phyloP scores from a whole-genome alignment of 306 rosid genomes.

The Quercus robur region DNA sequence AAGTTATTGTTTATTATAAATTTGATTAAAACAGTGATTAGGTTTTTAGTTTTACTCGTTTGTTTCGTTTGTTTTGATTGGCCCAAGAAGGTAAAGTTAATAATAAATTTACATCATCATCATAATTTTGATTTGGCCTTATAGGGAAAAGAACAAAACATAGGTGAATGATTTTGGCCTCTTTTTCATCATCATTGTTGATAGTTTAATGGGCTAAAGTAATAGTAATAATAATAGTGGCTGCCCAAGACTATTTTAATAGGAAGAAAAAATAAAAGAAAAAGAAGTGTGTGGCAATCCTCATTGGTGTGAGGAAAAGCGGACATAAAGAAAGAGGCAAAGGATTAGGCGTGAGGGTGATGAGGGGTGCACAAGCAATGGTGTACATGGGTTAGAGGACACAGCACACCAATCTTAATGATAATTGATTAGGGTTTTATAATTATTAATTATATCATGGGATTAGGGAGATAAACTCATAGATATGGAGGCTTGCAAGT shows the following conservation, averaged over 20 bases:
- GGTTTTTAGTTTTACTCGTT: too few relatives aligned
- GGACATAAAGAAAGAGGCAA: conserved; percentile 5
- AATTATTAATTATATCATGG: conserved; percentile 9
- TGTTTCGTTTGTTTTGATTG: too few relatives aligned
- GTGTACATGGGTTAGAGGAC: not conserved
- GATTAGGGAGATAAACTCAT: conserved; percentile 4
- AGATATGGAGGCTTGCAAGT: conserved; percentile 12
- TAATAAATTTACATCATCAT: too few relatives aligned
- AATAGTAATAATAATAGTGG: conserved; percentile 3
- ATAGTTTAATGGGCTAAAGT: conserved; percentile 1
- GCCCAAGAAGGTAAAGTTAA: too few relatives aligned
- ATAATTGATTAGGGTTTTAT: not conserved
- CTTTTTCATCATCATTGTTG: conserved; percentile 11
- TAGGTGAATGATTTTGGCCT: too few relatives aligned
- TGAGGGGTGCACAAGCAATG: conserved; percentile 1
- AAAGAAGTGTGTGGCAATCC: conserved; percentile 1
- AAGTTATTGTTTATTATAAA: too few relatives aligned
- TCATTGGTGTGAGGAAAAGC: conserved; percentile 23
- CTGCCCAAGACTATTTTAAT: conserved; percentile 1
- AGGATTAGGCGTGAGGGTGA: conserved; percentile 5
- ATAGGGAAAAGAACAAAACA: too few relatives aligned
- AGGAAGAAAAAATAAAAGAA: not conserved
- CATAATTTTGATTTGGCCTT: too few relatives aligned
- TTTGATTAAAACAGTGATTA: too few relatives aligned
- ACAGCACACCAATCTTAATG: conserved; percentile 13